Base-by-base conservation (phyloP, 2,329 filamentous ascomycete species). In the Trichoderma oligosporum region DNA sequence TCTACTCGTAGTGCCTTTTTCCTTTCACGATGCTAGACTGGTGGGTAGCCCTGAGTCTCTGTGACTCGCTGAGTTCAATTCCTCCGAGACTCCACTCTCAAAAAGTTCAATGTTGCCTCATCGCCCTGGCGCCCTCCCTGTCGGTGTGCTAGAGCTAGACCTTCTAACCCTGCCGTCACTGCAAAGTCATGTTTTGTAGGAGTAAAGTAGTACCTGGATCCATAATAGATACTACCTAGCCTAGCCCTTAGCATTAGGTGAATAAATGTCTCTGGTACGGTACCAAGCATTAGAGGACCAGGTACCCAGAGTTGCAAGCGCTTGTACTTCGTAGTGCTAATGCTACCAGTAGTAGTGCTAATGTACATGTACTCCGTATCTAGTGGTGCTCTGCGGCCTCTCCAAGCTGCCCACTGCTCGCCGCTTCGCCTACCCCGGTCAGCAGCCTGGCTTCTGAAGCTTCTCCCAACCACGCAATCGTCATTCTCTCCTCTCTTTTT, bases 401-500 rank as follows among this genome's bases (percentile, higher is more conserved):
- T 51, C 33, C 33, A 51, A 36, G 45, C 45, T 47, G n/a, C 29
- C 35, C 45, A 29, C 45, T 46, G 18, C 41, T 46, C 14, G 35
- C 39, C 38, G 39, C 27, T 35, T 53, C 38, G 49, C 49, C 39
- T 54, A 54, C 35, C 53, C 53, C 53, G 38, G 53, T 56, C 44
- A 39, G n/a, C n/a, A n/a, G 53, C 53, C 39, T 54, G 53, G 53
- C 53, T 42, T 31, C 42, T 56, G 36, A 44, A 56, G 42, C 44
- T 56, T 56, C 36, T 39, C 51, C 51, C 51, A 49, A 42, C 59
- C 58, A 60, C 56, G 46, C 53, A 59, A 56, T 56, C 56, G 45
- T 58, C 59, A 60, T 60, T 56, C 48, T 59, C 60, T 58, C 60
- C 29, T 57, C 54, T 54, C 56, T 58, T 51, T 46, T 56, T 56